Base-by-base conservation (phyloP, 2,329 filamentous ascomycete species). In the Metarhizium humberi region DNA sequence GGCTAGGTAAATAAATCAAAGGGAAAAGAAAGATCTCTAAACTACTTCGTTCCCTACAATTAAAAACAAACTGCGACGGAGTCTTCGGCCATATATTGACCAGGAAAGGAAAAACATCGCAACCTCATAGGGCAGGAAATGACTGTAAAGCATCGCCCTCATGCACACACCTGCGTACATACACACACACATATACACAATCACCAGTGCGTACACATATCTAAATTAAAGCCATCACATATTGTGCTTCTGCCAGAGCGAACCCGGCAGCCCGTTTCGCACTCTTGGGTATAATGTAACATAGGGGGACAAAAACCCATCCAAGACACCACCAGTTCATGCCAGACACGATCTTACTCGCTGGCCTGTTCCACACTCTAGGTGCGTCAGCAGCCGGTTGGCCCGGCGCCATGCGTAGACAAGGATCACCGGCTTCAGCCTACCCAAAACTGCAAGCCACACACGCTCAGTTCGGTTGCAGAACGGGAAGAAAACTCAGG, bases 261-360 rank as follows among this genome's bases (percentile, higher is more conserved):
- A 53, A 45, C n/a, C 10, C 32, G 5, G 3, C 43, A 20, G 34
- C 46, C 51, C 30, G 32, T 32, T n/a, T 36, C 51, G 30, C 51
- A 25, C 42, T 16, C 30, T 36, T 54, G 52, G 45, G 46, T 54
- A 54, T 54, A 54, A 30, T 29, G 34, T 54, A 34, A 49, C 52
- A 54, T 14, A 25, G 34, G 16, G 42, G 20, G 38, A 38, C 16
- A 11, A 47, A 46, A 45, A 25, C 20, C 46, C 34, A 47, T 14
- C 45, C 32, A 36, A 54, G 52, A 50, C 36, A 47, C 52, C 29
- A 43, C 29, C 20, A 50, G 36, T 42, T 50, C 45, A n/a, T 48
- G 48, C 30, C 18, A 18, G 48, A 36, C 30, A 36, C 48, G 13
- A 34, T 50, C 48, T 49, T 46, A 16, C 32, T 50, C 25, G 46